Percentiles rank a stretch among this genome's conserved stretches.
These are phyloP conservation scores for Neotropicomus parvogracilis DNA, from an alignment of 1,284 basidiomycete species.

Conservation along the genomic window DNA sequence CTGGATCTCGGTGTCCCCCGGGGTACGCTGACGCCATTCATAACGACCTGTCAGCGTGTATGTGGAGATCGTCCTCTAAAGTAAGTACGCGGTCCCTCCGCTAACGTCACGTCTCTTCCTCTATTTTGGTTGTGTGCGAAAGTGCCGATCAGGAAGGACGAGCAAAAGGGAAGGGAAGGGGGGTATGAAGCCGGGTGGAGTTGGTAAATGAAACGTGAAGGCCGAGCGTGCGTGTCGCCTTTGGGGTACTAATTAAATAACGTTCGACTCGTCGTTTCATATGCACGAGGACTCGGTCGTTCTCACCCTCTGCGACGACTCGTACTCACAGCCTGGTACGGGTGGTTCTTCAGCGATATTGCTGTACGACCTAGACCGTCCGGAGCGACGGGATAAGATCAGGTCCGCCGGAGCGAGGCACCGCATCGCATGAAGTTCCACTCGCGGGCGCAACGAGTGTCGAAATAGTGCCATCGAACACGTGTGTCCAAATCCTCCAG, in stretches of 20 bases:
- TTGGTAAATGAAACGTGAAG: slow-evolving; percentile 2
- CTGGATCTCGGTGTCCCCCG: slow-evolving; percentile 18
- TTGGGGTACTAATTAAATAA: neutral
- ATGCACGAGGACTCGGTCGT: neutral
- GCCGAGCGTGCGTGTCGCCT: neutral
- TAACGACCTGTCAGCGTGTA: neutral
- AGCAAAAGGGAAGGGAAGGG: neutral
- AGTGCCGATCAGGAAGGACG: slow-evolving; percentile 12
- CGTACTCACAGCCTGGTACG: neutral
- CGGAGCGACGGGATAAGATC: slow-evolving; percentile 14
- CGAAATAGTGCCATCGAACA: slow-evolving; percentile 4
- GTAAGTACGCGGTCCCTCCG: slow-evolving; percentile 5
- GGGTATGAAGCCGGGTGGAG: neutral
- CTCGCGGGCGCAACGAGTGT: neutral
- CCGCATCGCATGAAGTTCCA: neutral
- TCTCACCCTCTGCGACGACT: neutral
- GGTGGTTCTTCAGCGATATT: neutral
- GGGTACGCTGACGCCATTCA: slow-evolving; percentile 1
- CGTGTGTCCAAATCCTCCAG: slow-evolving; percentile 2
- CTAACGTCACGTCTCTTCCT: neutral
- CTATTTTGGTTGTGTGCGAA: neutral
- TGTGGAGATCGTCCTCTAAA: slow-evolving; percentile 1
- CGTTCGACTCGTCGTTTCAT: neutral
- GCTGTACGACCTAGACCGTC: neutral
- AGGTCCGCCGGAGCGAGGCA: slow-evolving; percentile 1